Evolutionary conservation across 2,329 filamentous ascomycete species (phyloP).

Genomic region (Arthrobotrys musiformis): DNA sequence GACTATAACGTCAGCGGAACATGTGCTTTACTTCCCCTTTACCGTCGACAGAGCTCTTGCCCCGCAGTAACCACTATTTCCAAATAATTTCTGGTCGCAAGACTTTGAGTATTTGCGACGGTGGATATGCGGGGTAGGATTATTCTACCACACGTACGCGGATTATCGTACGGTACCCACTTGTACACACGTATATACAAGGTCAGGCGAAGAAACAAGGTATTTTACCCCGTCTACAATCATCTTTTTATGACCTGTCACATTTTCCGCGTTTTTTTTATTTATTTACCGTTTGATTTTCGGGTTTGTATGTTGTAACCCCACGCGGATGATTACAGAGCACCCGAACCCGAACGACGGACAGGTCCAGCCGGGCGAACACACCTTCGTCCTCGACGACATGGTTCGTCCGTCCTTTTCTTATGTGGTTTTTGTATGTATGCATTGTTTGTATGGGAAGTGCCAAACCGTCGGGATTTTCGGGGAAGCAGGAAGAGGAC

Average conservation of each 20-base stretch:
- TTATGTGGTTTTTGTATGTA: neutral
- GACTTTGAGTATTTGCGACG: neutral
- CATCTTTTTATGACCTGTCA: slow-evolving; percentile 46
- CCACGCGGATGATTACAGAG: no score
- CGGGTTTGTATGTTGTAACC: no score
- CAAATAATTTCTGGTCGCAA: no score
- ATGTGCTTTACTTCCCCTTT: slow-evolving; percentile 19
- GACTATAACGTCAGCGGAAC: slow-evolving; percentile 42
- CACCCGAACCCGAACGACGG: slow-evolving; percentile 15
- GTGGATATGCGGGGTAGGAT: slow-evolving; percentile 4
- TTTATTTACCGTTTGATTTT: neutral
- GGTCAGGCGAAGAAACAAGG: neutral
- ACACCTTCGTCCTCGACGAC: neutral
- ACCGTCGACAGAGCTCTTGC: slow-evolving; percentile 1
- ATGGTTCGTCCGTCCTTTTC: neutral
- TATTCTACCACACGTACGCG: neutral
- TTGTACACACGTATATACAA: neutral
- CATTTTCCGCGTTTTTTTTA: slow-evolving; percentile 19
- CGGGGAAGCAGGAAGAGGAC: slow-evolving; percentile 22
- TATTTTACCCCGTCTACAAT: no score
- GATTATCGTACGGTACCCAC: neutral
- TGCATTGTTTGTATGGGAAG: neutral
- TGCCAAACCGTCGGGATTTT: slow-evolving; percentile 17
- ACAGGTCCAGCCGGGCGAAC: slow-evolving; percentile 22
- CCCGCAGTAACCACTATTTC: no score